Base-by-base conservation (phyloP, 2,329 filamentous ascomycete genomes). In the Penicillium rolfsii region DNA sequence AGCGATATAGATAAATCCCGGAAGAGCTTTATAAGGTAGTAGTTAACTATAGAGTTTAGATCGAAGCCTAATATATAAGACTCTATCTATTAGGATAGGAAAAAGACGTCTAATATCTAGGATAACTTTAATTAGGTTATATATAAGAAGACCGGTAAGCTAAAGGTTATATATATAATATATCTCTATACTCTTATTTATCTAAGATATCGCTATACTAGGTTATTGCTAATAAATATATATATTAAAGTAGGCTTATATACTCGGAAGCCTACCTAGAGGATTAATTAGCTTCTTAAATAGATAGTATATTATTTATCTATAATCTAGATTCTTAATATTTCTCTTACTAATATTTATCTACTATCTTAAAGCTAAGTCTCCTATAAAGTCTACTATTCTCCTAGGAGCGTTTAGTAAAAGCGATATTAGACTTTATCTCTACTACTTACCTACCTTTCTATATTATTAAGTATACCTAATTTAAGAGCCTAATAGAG, bases 11-110 rank as follows among this genome's bases (percentile, higher is more conserved):
- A 49, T 22, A 14, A 49, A 49, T 49, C 24, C 45, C 45, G 24
- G 45, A 49, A 49, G 45, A 33, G 45, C 26, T 33, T 49, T 30
- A 14, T 49, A 49, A 33, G 45, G 45, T 49, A 14, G 45, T n/a
- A 26, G 45, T 12, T 49, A n/a, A 43, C 40, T 2, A 12, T 14
- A 28, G 28, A 49, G 45, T n/a, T 49, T 49, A 14, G 45, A 30
- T 49, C 26, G 16, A 49, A 49, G 45, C 45, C 45, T 28, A 12
- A 30, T 48, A 48, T 48, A 48, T 9, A 48, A 48, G 22, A 48
- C 26, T 48, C 22, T 48, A 48, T 48, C 45, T 22, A 11, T 26
- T 48, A 19, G 22, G 45, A 48, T 33, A 26, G 24, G 12, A 7
- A 28, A 49, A 49, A 49, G 45, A 49, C 26, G 9, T 49, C 28